Base-by-base conservation (phyloP, 2,329 filamentous ascomycete species). In the Knufia petricola region DNA sequence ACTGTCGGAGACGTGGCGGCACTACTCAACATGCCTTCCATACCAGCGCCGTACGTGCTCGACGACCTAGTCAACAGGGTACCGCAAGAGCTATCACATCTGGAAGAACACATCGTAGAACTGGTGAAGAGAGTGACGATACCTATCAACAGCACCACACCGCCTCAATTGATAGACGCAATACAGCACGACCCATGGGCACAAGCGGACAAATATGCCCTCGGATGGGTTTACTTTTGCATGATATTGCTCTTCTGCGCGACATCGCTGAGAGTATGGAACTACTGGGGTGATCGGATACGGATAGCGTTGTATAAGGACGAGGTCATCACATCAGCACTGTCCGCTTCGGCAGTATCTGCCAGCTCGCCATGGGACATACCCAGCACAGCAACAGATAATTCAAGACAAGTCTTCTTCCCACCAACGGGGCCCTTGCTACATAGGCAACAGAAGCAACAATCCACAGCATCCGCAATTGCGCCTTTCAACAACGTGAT, bases 251-350 rank as follows among this genome's bases (percentile, higher is more conserved):
- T 89, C 55, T 75, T 77, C 23, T 60, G 79, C 47, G 81, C 89
- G 3, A 69, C 84, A 9, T 60, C 83, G 9, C 72, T 90, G 62
- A 81, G 87, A 56, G 75, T 85, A 62, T 95, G 89, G 74, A 85
- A 95, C 66, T 82, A 84, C 58, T 95, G 87, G 83, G 87, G 89
- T 59, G 89, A 95, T 71, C 94, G 92, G 69, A 87, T 94, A 56
- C 80, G 89, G 57, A 85, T 89, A 57, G 89, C 87, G 54, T 79
- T 92, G 52, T 86, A 92, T 69, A 90, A 94, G 69, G 82, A 92
- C 61, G 81, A 87, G 63, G 75, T 86, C 59, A 75, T 85, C 61
- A 75, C 81, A 78, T 63, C 76, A 64, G 50, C 64, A 72, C 44
- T 55, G 76, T 40, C 75, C 80, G 66, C 45, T 7, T 48, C 45